Evolutionary conservation across 345 rosid species (phyloP).

Genomic region (Kernera saxatilis): DNA sequence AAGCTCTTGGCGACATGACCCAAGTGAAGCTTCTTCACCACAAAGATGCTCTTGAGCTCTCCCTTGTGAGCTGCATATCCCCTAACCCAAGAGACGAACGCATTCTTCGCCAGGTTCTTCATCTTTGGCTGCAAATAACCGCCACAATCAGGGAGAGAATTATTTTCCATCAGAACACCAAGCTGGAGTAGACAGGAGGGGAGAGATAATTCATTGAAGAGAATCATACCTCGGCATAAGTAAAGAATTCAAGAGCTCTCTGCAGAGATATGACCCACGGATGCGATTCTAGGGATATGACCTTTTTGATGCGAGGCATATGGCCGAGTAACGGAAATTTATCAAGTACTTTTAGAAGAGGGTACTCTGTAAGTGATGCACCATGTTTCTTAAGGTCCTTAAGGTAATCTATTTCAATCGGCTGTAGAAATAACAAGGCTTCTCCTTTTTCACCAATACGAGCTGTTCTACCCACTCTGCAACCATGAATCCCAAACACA

Average conservation of each 20-base stretch:
- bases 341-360: slow-evolving; percentile 68
- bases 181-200: neutral
- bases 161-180: neutral
- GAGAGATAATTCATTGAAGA: neutral
- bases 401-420: slow-evolving; percentile 74
- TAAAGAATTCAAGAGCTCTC: slow-evolving; percentile 64
- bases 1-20: slow-evolving; percentile 99
- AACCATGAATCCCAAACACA: slow-evolving; percentile 12
- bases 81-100: slow-evolving; percentile 90
- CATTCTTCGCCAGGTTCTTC: slow-evolving; percentile 65
- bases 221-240: slow-evolving; percentile 47
- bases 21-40: slow-evolving; percentile 86
- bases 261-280: slow-evolving; percentile 80
- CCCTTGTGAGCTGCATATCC: slow-evolving; percentile 92
- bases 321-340: slow-evolving; percentile 51
- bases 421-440: slow-evolving; percentile 79
- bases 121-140: slow-evolving; percentile 49
- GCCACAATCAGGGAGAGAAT: neutral
- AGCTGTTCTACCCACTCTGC: slow-evolving; percentile 98
- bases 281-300: slow-evolving; percentile 55
- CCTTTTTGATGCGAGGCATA: slow-evolving; percentile 41
- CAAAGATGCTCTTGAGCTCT: slow-evolving; percentile 76
- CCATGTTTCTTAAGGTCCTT: slow-evolving; percentile 85
- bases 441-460: slow-evolving; percentile 93
- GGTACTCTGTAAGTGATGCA: slow-evolving; percentile 67